Evolutionary conservation across 1,284 basidiomycete genomes (phyloP).

Genomic region (Sphagnurus paluster): DNA sequence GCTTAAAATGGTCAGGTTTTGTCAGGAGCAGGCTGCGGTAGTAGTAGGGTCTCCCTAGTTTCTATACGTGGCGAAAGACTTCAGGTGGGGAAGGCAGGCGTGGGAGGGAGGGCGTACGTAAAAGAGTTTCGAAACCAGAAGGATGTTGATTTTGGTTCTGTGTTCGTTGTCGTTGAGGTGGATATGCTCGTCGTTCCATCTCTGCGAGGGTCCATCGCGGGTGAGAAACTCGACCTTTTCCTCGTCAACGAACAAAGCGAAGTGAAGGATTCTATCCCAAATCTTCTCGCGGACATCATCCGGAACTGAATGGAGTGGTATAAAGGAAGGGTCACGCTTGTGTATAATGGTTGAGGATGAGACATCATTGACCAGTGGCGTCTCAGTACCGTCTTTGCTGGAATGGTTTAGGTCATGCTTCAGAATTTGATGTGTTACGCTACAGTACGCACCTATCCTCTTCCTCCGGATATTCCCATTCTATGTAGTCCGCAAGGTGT

Average conservation of each 20-base stretch:
- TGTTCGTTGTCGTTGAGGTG: neutral
- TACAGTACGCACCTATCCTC: neutral
- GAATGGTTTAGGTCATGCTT: no score
- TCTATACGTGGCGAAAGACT: neutral
- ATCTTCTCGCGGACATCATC: neutral
- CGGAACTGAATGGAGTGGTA: conserved; percentile 1
- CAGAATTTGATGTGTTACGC: neutral
- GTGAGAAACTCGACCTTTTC: neutral
- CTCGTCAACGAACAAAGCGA: conserved; percentile 6
- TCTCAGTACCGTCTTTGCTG: no score
- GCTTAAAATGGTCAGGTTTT: neutral
- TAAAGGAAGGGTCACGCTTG: neutral
- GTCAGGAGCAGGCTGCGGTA: conserved; percentile 1
- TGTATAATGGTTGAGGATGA: neutral
- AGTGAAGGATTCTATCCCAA: conserved; percentile 2
- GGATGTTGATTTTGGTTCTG: neutral
- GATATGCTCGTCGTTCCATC: neutral
- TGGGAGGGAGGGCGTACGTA: neutral
- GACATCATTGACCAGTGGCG: no score
- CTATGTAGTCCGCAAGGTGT: neutral
- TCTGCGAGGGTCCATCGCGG: no score
- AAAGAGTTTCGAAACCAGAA: conserved; percentile 4
- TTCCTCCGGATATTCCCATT: neutral
- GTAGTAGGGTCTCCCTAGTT: neutral
- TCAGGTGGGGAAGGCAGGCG: neutral